Conservation (phyloP, 192 early-diverging fungal species). For the Coemansia sp. region DNA sequence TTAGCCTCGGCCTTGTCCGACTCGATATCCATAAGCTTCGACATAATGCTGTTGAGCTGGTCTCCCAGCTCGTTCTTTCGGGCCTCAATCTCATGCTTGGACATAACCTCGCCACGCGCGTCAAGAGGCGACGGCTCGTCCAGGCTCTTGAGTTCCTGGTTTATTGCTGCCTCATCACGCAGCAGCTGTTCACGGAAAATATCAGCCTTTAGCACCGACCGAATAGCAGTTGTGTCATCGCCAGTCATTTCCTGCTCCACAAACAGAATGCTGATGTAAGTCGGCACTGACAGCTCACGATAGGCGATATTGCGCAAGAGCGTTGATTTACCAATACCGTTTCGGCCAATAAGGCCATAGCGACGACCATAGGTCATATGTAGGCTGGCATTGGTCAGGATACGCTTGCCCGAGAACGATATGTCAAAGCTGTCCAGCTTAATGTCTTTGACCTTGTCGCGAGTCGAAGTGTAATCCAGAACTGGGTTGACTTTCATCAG, state of each 20-base stretch:
- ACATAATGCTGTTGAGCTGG: slow-evolving; percentile 78
- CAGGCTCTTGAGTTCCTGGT: slow-evolving; percentile 52
- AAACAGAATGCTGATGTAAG: slow-evolving; percentile 91
- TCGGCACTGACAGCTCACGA: slow-evolving; percentile 84
- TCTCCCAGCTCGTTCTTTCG: slow-evolving; percentile 53
- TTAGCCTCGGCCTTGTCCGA: slow-evolving; percentile 94
- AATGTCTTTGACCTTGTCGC: slow-evolving; percentile 89
- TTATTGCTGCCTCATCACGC: slow-evolving; percentile 71
- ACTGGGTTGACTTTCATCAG: slow-evolving; percentile 90
- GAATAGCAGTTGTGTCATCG: slow-evolving; percentile 81
- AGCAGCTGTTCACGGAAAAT: slow-evolving; percentile 87
- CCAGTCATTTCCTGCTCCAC: slow-evolving; percentile 98
- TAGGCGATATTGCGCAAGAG: slow-evolving; percentile 71
- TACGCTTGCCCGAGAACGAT: slow-evolving; percentile 88
- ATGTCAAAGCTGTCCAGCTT: slow-evolving; percentile 97
- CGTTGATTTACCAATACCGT: slow-evolving; percentile 87
- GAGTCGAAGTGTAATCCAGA: slow-evolving; percentile 74
- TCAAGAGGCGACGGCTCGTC: slow-evolving; percentile 41
- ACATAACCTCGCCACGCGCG: slow-evolving; percentile 54
- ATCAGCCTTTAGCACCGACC: slow-evolving; percentile 91
- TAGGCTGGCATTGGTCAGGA: slow-evolving; percentile 82
- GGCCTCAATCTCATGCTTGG: slow-evolving; percentile 58
- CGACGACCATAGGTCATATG: slow-evolving; percentile 83
- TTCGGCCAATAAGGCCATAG: slow-evolving; percentile 93
- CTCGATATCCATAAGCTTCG: slow-evolving; percentile 90